Evolutionary conservation across 2,329 filamentous ascomycete species (phyloP).

Genomic region (Davidsoniella virescens): DNA sequence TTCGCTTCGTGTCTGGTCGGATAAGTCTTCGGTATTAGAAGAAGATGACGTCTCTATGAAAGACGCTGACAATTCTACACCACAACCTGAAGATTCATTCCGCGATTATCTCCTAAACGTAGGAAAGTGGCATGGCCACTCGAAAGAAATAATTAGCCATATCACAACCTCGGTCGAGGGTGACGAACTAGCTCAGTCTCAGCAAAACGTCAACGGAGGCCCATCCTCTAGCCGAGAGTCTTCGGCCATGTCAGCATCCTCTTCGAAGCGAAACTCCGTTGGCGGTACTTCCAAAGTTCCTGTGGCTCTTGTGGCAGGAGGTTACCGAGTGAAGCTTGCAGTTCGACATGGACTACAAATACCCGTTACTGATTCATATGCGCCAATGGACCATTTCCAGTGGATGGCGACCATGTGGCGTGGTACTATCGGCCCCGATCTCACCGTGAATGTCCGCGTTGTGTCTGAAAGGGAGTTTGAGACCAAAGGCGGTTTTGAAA

Average conservation of each 20-base stretch:
- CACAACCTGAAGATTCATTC: slow-evolving; percentile 19
- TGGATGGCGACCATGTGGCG: slow-evolving; percentile 95
- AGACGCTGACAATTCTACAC: slow-evolving; percentile 7
- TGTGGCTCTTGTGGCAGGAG: slow-evolving; percentile 57
- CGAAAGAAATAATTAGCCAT: slow-evolving; percentile 47
- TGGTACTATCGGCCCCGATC: slow-evolving; percentile 65
- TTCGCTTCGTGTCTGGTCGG: slow-evolving; percentile 28
- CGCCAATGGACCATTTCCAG: slow-evolving; percentile 83
- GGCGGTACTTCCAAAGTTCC: neutral
- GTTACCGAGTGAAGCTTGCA: slow-evolving; percentile 65
- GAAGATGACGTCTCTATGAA: slow-evolving; percentile 1
- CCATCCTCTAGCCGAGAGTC: no score
- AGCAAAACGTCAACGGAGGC: neutral
- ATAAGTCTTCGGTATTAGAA: slow-evolving; percentile 12
- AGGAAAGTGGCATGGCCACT: slow-evolving; percentile 59
- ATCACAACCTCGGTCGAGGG: slow-evolving; percentile 17
- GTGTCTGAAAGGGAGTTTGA: slow-evolving; percentile 22
- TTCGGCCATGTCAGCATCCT: no score
- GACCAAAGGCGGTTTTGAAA: slow-evolving; percentile 28
- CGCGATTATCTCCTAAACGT: slow-evolving; percentile 51
- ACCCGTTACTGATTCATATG: slow-evolving; percentile 61
- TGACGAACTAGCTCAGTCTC: neutral
- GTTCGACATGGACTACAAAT: slow-evolving; percentile 59
- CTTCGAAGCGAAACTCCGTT: neutral
- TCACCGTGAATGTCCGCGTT: slow-evolving; percentile 50